Evolutionary conservation across 2,329 filamentous ascomycete species (phyloP), one percentile per base, ranked within the genome.

Genomic region (Hymenoscyphus albidus): DNA sequence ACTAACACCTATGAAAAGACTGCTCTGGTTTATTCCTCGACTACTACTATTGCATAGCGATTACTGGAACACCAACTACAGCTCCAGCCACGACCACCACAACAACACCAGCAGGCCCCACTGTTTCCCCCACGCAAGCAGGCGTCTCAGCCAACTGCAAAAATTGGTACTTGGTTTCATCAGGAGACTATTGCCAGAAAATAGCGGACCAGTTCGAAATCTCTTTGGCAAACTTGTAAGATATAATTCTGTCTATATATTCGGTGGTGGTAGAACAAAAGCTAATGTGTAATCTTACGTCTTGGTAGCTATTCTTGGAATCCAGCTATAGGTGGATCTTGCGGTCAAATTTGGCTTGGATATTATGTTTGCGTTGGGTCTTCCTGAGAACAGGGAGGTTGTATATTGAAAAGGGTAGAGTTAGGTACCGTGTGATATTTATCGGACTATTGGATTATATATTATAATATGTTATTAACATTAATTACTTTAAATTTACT

Each of bases 81-180:
- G 13, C 51, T 56, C 14, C 51, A 12, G 10, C 51, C 51, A 56
- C 51, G 10, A 7, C 56, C 22, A 66, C 70, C 18, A 55, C 63
- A n/a, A 64, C 65, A 7, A 67, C 65, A 5, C 70, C 70, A 60
- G 70, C 68, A 1, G 69, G 74, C 60, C 22, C 65, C 1, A 76
- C 73, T 16, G 74, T 75, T 0, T 66, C 67, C 14, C 73, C 75
- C 2, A 70, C 63, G 12, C 73, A 76, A 62, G 58, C 70, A 1
- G 71, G 70, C 57, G 74, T 76, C 61, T 66, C 71, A n/a, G 54
- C 62, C 3, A 73, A 72, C 61, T 76, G 74, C 35, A 68, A 74
- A 16, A 70, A 65, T 35, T 77, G 75, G 61, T 65, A 75, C 59
- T 58, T 65, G 0, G 62, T 76, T 0, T 38, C 65, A 5, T 39